phyloP scores from a whole-genome alignment of 805 yeast genomes.

The Metschnikowia santaceciliae region DNA sequence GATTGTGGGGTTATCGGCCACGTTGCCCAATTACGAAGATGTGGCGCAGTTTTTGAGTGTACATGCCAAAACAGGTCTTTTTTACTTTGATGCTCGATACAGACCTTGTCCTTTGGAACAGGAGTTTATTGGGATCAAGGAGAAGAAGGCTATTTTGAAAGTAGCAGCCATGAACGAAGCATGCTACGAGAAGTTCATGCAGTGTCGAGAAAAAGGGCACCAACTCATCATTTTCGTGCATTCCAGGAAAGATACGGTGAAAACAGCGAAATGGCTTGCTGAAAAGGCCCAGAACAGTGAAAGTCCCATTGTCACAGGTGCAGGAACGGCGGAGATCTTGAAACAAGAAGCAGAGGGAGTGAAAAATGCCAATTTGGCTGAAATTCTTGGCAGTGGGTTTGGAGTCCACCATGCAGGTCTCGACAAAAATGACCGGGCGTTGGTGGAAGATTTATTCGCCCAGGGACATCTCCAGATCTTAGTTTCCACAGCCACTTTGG shows the following conservation, averaged over 20 bases:
- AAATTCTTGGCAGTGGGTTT: constrained; percentile 64
- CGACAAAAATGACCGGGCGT: constrained; percentile 63
- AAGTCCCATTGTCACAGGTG: constrained; percentile 33
- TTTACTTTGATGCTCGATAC: constrained; percentile 76
- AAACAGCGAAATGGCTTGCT: constrained; percentile 72
- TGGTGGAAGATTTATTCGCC: constrained; percentile 82
- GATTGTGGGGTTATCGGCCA: constrained; percentile 85
- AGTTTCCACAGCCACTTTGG: constrained; percentile 77
- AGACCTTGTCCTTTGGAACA: constrained; percentile 93
- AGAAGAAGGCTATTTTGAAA: constrained; percentile 72
- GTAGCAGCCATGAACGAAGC: constrained; percentile 85
- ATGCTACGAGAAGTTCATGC: constrained; percentile 70
- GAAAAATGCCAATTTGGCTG: constrained; percentile 51
- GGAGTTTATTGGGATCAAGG: constrained; percentile 84
- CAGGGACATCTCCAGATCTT: constrained; percentile 80
- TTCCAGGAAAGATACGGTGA: constrained; percentile 85
- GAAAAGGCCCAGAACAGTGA: constrained; percentile 54
- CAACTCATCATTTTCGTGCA: constrained; percentile 92
- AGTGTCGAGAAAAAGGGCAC: constrained; percentile 55
- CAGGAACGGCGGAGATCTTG: constrained; percentile 61
- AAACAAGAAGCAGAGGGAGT: constrained; percentile 57
- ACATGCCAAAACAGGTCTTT: constrained; percentile 52
- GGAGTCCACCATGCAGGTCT: constrained; percentile 94
- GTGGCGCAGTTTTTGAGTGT: constrained; percentile 81
- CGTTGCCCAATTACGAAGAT: constrained; percentile 83